phyloP scores from a whole-genome alignment of 2,329 filamentous ascomycete genomes.

The Penicillium sp. region DNA sequence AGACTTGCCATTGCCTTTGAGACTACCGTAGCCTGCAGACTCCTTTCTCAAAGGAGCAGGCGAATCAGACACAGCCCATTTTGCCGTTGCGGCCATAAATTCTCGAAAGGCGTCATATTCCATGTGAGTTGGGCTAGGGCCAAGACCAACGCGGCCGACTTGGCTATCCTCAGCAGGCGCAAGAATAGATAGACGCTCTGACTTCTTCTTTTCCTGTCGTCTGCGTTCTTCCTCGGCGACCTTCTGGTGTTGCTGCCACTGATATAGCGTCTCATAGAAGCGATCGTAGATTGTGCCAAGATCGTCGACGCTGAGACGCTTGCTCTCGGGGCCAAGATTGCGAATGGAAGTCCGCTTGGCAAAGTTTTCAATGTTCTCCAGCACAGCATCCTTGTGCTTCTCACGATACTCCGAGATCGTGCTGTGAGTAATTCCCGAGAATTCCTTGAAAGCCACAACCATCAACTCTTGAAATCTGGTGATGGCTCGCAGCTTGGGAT shows the following conservation, averaged over 20 bases:
- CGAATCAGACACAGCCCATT: slow-evolving; percentile 88
- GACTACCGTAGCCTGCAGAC: slow-evolving; percentile 49
- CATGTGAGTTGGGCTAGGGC: slow-evolving; percentile 87
- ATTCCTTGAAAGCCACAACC: slow-evolving; percentile 98
- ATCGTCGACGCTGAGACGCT: slow-evolving; percentile 77
- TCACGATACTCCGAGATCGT: slow-evolving; percentile 82
- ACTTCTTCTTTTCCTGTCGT: slow-evolving; percentile 57
- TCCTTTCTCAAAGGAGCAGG: slow-evolving; percentile 56
- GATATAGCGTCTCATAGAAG: slow-evolving; percentile 88
- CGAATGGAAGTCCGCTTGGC: slow-evolving; percentile 94
- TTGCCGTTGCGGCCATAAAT: slow-evolving; percentile 81
- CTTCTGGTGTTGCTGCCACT: slow-evolving; percentile 75
- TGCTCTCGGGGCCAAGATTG: slow-evolving; percentile 93
- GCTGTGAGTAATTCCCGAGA: slow-evolving; percentile 87
- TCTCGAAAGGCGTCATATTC: slow-evolving; percentile 95
- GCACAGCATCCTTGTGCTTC: slow-evolving; percentile 88
- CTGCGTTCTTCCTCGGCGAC: slow-evolving; percentile 70
- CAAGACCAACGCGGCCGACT: slow-evolving; percentile 79
- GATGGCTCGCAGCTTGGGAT: slow-evolving; percentile 86
- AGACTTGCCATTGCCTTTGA: slow-evolving; percentile 45
- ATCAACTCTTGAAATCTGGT: slow-evolving; percentile 97
- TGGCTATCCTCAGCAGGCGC: slow-evolving; percentile 57
- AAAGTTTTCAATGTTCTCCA: slow-evolving; percentile 95
- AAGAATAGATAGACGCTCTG: slow-evolving; percentile 37
- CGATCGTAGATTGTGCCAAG: slow-evolving; percentile 86